These are phyloP conservation scores for Coprinopsis cinerea DNA, from an alignment of 768 basidiomycete species.

Conservation along the genomic window DNA sequence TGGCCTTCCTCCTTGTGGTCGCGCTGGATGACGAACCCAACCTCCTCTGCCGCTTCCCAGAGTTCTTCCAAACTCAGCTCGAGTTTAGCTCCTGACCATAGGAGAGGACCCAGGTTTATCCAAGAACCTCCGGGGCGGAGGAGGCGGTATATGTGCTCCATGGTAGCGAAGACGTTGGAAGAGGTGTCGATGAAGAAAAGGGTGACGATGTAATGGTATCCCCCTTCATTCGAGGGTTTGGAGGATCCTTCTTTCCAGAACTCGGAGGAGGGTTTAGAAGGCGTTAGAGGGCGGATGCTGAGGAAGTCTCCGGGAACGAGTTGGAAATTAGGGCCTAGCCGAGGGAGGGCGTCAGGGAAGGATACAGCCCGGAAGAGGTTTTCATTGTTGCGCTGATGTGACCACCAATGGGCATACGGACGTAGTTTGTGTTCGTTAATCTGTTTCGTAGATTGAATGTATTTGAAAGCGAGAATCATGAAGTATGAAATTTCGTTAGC, in stretches of 20 bases:
- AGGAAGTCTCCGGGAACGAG: slow-evolving; percentile 59
- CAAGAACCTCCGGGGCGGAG: slow-evolving; percentile 59
- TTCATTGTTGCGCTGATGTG: slow-evolving; percentile 50
- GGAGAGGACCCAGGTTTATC: slow-evolving; percentile 67
- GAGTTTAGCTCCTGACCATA: slow-evolving; percentile 54
- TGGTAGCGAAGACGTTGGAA: slow-evolving; percentile 43
- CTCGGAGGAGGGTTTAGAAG: slow-evolving; percentile 11
- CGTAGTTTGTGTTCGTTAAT: slow-evolving; percentile 45
- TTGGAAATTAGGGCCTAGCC: slow-evolving; percentile 34
- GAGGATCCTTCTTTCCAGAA: slow-evolving; percentile 12
- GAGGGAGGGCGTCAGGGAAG: slow-evolving; percentile 60
- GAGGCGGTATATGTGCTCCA: slow-evolving; percentile 51
- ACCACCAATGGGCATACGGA: slow-evolving; percentile 66
- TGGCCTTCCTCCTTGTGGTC: slow-evolving; percentile 20
- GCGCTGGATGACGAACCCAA: slow-evolving; percentile 46
- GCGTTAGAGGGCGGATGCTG: slow-evolving; percentile 21
- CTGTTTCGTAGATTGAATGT: slow-evolving; percentile 45
- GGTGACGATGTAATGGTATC: slow-evolving; percentile 58
- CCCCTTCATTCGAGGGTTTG: slow-evolving; percentile 13
- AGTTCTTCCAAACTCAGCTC: slow-evolving; percentile 66
- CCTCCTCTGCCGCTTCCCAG: slow-evolving; percentile 38
- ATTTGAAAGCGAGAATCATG: slow-evolving; percentile 57
- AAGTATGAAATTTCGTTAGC: slow-evolving; percentile 62
- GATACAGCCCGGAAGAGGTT: slow-evolving; percentile 44
- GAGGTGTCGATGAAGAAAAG: slow-evolving; percentile 67